Percentiles rank a stretch among this genome's conserved stretches.
Conservation (phyloP, 73 alveolate species). For the Diophrys sp. region DNA sequence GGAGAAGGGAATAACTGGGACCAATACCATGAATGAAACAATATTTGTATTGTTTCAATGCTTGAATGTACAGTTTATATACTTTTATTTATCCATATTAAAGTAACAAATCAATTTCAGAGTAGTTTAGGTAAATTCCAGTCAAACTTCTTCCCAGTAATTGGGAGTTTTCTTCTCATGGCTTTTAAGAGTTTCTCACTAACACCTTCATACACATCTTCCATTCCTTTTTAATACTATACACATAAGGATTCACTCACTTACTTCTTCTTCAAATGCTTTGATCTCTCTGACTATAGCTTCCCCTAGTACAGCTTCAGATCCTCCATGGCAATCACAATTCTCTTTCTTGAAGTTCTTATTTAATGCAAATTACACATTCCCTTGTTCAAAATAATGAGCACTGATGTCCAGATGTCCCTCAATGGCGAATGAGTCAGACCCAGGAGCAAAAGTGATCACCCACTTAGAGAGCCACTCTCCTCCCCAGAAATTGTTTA, state of each 20-base stretch:
- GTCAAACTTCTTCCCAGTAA: slow-evolving; percentile 76
- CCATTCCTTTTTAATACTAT: slow-evolving; percentile 65
- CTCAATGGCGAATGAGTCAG: slow-evolving; percentile 3
- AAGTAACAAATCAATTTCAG: not conserved
- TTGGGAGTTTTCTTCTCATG: slow-evolving; percentile 76
- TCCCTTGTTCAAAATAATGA: slow-evolving; percentile 83
- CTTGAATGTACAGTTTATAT: not conserved
- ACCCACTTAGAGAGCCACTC: slow-evolving; percentile 81
- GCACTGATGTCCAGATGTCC: slow-evolving; percentile 60
- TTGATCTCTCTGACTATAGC: slow-evolving; percentile 44
- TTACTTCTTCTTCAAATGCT: slow-evolving; percentile 55
- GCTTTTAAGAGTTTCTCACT: slow-evolving; percentile 61
- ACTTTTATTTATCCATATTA: not conserved
- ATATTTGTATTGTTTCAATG: too few relatives aligned
- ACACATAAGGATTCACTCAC: not conserved
- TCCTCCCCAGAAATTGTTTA: slow-evolving; percentile 78
- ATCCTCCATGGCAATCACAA: slow-evolving; percentile 1
- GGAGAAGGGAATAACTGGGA: too few relatives aligned
- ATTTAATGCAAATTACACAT: slow-evolving; percentile 71
- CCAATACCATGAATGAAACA: too few relatives aligned
- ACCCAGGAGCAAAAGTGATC: slow-evolving; percentile 27
- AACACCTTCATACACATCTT: slow-evolving; percentile 63
- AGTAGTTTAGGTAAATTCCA: slow-evolving; percentile 58
- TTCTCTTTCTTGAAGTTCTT: slow-evolving; percentile 38
- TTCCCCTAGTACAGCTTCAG: slow-evolving; percentile 26